Percentiles rank a stretch among this genome's conserved stretches.
Conservation (phyloP, 2,329 filamentous ascomycete species). For the Colletotrichum australisinense region DNA sequence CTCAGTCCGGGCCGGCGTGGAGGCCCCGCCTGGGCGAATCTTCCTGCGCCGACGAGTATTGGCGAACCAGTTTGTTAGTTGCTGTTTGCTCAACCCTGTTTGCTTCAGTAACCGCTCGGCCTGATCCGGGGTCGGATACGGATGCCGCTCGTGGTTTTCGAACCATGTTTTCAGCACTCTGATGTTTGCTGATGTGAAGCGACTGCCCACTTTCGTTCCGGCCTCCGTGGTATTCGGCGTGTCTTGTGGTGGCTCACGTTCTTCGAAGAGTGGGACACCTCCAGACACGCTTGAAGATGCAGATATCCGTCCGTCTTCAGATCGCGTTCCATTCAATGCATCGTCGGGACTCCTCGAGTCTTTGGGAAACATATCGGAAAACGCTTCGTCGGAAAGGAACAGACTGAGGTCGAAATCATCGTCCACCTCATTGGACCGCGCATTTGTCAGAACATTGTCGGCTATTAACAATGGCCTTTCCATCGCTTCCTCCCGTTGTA, state of each 20-base stretch:
- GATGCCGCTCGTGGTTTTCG: slow-evolving; percentile 68
- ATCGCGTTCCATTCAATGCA: background rate
- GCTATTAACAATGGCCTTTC: background rate
- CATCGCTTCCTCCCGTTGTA: background rate
- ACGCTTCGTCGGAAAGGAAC: background rate
- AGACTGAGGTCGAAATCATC: background rate
- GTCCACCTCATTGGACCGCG: background rate
- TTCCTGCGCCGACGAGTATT: slow-evolving; percentile 75
- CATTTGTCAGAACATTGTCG: background rate
- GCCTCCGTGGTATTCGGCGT: background rate
- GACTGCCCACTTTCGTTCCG: background rate
- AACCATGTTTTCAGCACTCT: slow-evolving; percentile 74
- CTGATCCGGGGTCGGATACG: slow-evolving; percentile 74
- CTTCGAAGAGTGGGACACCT: background rate
- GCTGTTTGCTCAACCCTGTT: slow-evolving; percentile 70
- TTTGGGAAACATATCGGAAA: background rate
- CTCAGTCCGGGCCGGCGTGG: slow-evolving; percentile 59
- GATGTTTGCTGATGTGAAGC: slow-evolving; percentile 32
- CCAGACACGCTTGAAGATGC: slow-evolving; percentile 15
- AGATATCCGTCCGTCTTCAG: background rate
- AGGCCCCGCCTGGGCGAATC: slow-evolving; percentile 60
- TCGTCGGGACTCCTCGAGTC: background rate
- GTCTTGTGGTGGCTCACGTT: no score
- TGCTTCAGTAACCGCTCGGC: slow-evolving; percentile 68
- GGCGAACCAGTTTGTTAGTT: slow-evolving; percentile 79